phyloP scores from a whole-genome alignment of 352 stramenopile species.

The Aphanomyces stellatus region DNA sequence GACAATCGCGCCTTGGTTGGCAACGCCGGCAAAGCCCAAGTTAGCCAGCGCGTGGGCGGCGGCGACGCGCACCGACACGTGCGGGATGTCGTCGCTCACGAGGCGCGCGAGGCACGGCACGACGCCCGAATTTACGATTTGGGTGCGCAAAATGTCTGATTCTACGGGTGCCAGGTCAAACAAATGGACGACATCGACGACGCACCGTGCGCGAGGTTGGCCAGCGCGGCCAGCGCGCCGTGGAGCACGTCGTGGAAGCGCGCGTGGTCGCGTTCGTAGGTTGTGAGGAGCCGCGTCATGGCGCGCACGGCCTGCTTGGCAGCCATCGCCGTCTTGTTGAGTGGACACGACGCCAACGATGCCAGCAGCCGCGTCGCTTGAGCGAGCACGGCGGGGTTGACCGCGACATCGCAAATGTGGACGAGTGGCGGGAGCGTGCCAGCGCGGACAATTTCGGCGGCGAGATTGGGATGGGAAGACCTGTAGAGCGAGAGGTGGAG shows the following conservation, averaged over 20 bases:
- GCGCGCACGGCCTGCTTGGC: constrained; percentile 52
- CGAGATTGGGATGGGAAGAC: neutral
- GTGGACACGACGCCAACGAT: constrained; percentile 34
- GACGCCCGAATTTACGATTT: constrained; percentile 52
- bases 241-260: constrained; percentile 29
- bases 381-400: constrained; percentile 44
- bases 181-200: neutral
- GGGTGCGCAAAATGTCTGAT: constrained; percentile 60
- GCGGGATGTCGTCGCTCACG: constrained; percentile 33
- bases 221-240: constrained; percentile 31
- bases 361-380: constrained; percentile 51
- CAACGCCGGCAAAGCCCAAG: constrained; percentile 50
- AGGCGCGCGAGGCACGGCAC: constrained; percentile 41
- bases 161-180: constrained; percentile 26
- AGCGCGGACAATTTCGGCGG: constrained; percentile 47
- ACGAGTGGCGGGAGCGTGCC: constrained; percentile 37
- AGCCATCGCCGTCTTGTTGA: constrained; percentile 60
- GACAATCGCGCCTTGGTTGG: constrained; percentile 63
- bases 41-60: constrained; percentile 61
- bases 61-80: constrained; percentile 34
- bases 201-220: constrained; percentile 62
- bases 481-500: constrained; percentile 55
- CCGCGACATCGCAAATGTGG: constrained; percentile 35
- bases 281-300: constrained; percentile 16
- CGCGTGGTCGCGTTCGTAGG: neutral